Conservation (phyloP, 805 yeast species). For the Yarrowia hollandica region DNA sequence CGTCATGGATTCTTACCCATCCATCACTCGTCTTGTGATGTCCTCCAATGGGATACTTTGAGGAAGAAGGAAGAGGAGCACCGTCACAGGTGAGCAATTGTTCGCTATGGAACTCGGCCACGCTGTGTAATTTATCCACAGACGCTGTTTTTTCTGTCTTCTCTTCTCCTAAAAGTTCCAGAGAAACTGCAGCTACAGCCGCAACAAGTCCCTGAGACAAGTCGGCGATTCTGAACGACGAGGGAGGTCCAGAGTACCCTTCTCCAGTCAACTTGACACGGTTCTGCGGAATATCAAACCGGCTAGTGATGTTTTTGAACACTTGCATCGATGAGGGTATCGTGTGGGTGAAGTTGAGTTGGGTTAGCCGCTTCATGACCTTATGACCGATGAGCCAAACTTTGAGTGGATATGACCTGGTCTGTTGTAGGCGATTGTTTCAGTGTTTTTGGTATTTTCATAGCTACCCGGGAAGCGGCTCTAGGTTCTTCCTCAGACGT, state of each 20-base stretch:
- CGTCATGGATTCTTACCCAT: slow-evolving; percentile 10
- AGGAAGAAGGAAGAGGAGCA: neutral
- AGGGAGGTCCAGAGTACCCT: neutral
- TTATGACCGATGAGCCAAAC: too few relatives aligned
- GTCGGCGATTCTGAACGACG: neutral
- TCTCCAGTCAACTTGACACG: neutral
- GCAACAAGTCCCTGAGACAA: neutral
- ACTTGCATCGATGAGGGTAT: neutral
- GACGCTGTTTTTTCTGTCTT: neutral
- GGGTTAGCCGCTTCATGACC: too few relatives aligned
- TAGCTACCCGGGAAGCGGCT: too few relatives aligned
- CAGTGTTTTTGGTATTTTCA: too few relatives aligned
- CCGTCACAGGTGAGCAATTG: neutral
- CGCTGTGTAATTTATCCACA: neutral
- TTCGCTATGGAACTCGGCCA: slow-evolving; percentile 6
- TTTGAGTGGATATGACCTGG: too few relatives aligned
- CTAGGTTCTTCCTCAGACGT: too few relatives aligned
- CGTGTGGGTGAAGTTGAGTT: neutral
- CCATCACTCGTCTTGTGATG: neutral
- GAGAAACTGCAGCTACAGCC: slow-evolving; percentile 3
- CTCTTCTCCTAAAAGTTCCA: neutral
- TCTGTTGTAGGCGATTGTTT: too few relatives aligned
- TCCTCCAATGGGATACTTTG: neutral
- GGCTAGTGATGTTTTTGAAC: neutral
- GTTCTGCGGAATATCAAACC: neutral